Evolutionary conservation across 2,329 filamentous ascomycete species (phyloP).

Genomic region (Trichophyton schoenleinii): DNA sequence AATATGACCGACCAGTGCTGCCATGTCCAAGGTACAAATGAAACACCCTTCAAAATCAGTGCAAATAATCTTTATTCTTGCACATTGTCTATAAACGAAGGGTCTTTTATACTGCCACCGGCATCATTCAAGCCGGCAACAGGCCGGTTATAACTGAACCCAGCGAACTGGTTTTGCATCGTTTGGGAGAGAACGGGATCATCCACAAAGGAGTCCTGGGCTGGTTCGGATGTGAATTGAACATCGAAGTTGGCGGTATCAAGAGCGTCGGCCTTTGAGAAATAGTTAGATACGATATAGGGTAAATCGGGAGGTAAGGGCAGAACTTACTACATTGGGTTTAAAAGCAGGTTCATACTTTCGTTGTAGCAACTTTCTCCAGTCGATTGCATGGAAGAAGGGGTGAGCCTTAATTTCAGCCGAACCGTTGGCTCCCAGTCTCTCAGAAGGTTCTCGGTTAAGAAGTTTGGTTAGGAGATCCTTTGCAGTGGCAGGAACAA

Average conservation of each 20-base stretch:
- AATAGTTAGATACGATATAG: not conserved
- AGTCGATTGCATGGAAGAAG: slow-evolving; percentile 98
- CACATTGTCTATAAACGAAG: slow-evolving; percentile 22
- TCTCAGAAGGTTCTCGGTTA: slow-evolving; percentile 79
- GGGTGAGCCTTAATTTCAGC: slow-evolving; percentile 97
- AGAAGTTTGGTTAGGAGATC: slow-evolving; percentile 82
- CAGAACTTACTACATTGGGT: slow-evolving; percentile 71
- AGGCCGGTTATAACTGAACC: slow-evolving; percentile 94
- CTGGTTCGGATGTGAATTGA: slow-evolving; percentile 81
- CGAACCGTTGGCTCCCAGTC: slow-evolving; percentile 83
- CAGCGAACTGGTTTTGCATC: slow-evolving; percentile 89
- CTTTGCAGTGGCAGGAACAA: slow-evolving; percentile 85
- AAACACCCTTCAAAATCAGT: not conserved
- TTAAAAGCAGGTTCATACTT: slow-evolving; percentile 99
- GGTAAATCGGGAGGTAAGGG: not conserved
- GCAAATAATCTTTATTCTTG: not conserved
- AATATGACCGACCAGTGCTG: not conserved
- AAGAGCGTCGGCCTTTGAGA: slow-evolving; percentile 60
- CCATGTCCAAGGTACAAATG: not conserved
- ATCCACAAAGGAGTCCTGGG: slow-evolving; percentile 86
- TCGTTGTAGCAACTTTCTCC: slow-evolving; percentile 90
- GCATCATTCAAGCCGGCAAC: slow-evolving; percentile 87
- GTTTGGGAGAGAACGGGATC: slow-evolving; percentile 80
- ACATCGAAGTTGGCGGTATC: slow-evolving; percentile 88
- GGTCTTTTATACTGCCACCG: slow-evolving; percentile 86